These are phyloP conservation scores for Acrocalymma vagum DNA, from an alignment of 2,329 filamentous ascomycete genomes.

Conservation along the genomic window DNA sequence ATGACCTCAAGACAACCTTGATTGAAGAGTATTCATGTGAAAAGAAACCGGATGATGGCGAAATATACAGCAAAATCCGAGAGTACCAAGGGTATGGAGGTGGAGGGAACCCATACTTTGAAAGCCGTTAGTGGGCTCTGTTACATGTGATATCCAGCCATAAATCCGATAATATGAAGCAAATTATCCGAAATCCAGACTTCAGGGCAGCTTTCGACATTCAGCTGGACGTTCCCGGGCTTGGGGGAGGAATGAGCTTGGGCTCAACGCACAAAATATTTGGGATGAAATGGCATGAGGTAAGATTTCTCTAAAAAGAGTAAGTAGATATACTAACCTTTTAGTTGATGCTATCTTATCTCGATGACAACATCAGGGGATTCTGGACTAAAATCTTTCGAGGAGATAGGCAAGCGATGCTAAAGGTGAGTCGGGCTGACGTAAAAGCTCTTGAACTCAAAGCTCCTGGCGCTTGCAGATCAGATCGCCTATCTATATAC, in stretches of 20 bases:
- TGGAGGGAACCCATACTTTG: slow-evolving; percentile 23
- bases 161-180: slow-evolving; percentile 5
- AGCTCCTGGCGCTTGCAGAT: slow-evolving; percentile 34
- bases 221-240: slow-evolving; percentile 9
- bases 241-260: slow-evolving; percentile 8
- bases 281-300: slow-evolving; percentile 35
- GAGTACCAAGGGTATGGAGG: slow-evolving; percentile 22
- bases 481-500: slow-evolving; percentile 33
- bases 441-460: slow-evolving; percentile 43
- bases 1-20: slow-evolving; percentile 6
- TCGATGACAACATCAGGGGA: slow-evolving; percentile 42
- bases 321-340: slow-evolving; percentile 10
- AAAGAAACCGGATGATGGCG: slow-evolving; percentile 15
- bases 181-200: not conserved
- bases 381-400: slow-evolving; percentile 42
- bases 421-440: slow-evolving; percentile 35
- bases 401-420: slow-evolving; percentile 28
- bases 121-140: slow-evolving; percentile 7
- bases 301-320: slow-evolving; percentile 25
- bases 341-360: slow-evolving; percentile 39
- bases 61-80: slow-evolving; percentile 24
- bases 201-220: slow-evolving; percentile 4
- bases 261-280: slow-evolving; percentile 9
- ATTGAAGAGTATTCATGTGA: slow-evolving; percentile 16
- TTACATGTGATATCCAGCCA: not conserved